These are phyloP conservation scores for Osmozyma mogii DNA, from an alignment of 805 yeast species.

Conservation along the genomic window DNA sequence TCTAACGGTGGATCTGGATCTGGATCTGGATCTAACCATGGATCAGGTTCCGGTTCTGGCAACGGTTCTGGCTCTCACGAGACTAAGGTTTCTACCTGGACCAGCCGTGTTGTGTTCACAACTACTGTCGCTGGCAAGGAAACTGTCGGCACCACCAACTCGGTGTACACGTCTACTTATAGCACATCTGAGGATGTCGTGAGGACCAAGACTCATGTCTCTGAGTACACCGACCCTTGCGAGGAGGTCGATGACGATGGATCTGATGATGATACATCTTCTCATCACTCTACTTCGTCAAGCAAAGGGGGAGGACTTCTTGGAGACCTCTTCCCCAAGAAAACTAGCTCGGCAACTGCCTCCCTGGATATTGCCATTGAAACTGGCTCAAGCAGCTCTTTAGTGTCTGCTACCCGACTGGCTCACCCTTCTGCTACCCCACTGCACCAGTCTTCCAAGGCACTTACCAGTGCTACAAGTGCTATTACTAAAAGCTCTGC, in stretches of 20 bases:
- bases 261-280: neutral
- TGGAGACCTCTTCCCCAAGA: too few relatives aligned
- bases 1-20: conserved; percentile 2
- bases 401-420: too few relatives aligned
- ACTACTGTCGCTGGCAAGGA: conserved; percentile 10
- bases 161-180: conserved; percentile 7
- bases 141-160: conserved; percentile 5
- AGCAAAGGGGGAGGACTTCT: too few relatives aligned
- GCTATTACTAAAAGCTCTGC: too few relatives aligned
- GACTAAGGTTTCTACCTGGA: conserved; percentile 8
- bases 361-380: too few relatives aligned
- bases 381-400: too few relatives aligned
- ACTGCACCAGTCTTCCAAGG: too few relatives aligned
- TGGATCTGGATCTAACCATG: conserved; percentile 2
- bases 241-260: conserved; percentile 10
- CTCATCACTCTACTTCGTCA: too few relatives aligned
- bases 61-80: conserved; percentile 2
- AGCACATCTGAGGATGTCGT: conserved; percentile 4
- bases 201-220: conserved; percentile 4
- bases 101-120: conserved; percentile 6
- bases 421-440: too few relatives aligned
- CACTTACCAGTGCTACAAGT: too few relatives aligned
- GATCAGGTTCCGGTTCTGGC: conserved; percentile 3
- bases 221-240: conserved; percentile 9
- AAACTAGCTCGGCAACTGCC: too few relatives aligned